phyloP scores from a whole-genome alignment of 345 rosid species.

The Eucalyptus fibrosa region DNA sequence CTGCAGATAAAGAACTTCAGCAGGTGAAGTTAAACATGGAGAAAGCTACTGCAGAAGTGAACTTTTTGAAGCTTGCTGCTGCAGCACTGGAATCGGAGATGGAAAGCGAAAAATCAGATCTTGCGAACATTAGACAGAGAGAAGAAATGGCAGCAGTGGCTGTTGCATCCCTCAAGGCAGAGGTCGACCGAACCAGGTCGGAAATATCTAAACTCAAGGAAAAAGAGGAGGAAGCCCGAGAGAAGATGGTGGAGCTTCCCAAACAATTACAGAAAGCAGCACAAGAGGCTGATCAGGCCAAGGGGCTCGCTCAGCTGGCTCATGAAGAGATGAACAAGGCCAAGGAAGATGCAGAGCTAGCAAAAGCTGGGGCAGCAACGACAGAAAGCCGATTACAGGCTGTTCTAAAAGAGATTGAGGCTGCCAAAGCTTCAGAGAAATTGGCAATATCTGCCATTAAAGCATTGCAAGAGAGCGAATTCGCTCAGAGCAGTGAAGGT shows the following conservation, averaged over 20 bases:
- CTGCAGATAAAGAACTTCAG: constrained; percentile 75
- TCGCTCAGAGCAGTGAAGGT: constrained; percentile 14
- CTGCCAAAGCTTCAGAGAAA: constrained; percentile 77
- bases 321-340: constrained; percentile 65
- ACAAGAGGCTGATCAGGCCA: constrained; percentile 75
- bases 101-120: constrained; percentile 48
- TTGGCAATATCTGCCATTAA: constrained; percentile 78
- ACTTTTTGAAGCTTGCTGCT: constrained; percentile 55
- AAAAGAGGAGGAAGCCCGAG: constrained; percentile 57
- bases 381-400: constrained; percentile 61
- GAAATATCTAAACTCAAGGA: constrained; percentile 43
- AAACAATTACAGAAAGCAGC: constrained; percentile 65
- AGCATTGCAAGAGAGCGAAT: constrained; percentile 79
- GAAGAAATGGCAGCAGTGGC: constrained; percentile 83
- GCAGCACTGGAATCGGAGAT: constrained; percentile 50
- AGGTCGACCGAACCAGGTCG: constrained; percentile 46
- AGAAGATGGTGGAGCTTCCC: constrained; percentile 54
- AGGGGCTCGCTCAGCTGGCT: constrained; percentile 45
- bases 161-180: constrained; percentile 70
- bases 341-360: constrained; percentile 73
- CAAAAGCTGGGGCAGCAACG: constrained; percentile 68
- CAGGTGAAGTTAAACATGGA: constrained; percentile 70
- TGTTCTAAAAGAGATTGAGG: constrained; percentile 74
- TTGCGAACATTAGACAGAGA: constrained; percentile 52
- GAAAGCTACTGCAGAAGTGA: constrained; percentile 66